A percentile compares a stretch with the other conserved stretches of the same genome.
Evolutionary conservation across 1,284 basidiomycete genomes (phyloP).

Genomic region (Macrocystidia cucumis): DNA sequence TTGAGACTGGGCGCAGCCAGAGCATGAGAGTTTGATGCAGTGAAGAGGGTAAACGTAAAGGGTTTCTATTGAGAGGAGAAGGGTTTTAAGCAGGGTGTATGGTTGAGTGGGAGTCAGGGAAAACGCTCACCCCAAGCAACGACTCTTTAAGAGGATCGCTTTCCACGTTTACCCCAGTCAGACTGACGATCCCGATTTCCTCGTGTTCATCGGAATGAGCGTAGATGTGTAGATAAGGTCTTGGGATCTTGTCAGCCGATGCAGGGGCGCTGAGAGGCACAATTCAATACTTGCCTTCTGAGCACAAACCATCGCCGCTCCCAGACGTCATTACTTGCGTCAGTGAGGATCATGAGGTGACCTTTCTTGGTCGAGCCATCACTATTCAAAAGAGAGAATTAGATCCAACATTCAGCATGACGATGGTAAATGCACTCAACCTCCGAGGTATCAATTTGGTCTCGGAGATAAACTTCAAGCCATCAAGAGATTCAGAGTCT

Average conservation of each 20-base stretch:
- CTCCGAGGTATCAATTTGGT: conserved; percentile 66
- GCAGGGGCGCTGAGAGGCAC: background rate
- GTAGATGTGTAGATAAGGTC: conserved; percentile 90
- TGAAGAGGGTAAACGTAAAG: conserved; percentile 83
- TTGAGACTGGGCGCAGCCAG: conserved; percentile 73
- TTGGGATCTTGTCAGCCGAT: conserved; percentile 18
- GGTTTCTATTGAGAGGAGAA: conserved; percentile 51
- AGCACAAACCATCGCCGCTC: conserved; percentile 83
- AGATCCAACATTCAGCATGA: conserved; percentile 1
- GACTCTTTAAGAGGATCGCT: conserved; percentile 82
- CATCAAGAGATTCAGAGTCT: conserved; percentile 35
- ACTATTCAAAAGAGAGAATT: conserved; percentile 28
- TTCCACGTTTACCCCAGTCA: conserved; percentile 81
- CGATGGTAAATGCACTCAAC: conserved; percentile 30
- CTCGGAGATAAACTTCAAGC: conserved; percentile 62
- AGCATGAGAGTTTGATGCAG: conserved; percentile 84
- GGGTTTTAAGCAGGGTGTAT: conserved; percentile 7
- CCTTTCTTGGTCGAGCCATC: conserved; percentile 84
- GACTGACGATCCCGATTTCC: conserved; percentile 80
- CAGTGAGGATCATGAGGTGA: conserved; percentile 68
- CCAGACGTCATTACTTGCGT: conserved; percentile 80
- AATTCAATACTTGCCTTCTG: conserved; percentile 49
- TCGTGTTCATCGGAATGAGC: conserved; percentile 74
- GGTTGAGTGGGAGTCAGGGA: conserved; percentile 5
- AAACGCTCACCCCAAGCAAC: conserved; percentile 70